Evolutionary conservation across 805 yeast species (phyloP), one percentile per base, ranked within the genome.

Genomic region (Zygotorulaspora chibaensis): DNA sequence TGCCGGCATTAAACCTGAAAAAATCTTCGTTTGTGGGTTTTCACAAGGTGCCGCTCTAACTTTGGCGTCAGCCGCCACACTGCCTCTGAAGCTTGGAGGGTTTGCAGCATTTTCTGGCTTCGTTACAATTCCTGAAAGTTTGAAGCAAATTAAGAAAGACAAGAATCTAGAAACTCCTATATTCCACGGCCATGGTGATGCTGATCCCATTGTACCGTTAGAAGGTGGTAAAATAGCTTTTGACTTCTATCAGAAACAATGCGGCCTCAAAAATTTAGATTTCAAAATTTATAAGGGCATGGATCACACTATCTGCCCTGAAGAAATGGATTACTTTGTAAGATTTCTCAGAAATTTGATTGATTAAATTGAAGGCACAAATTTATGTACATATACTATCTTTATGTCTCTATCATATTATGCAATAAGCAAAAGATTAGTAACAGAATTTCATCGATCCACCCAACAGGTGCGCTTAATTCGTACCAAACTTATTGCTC

Each of bases 41-140:
- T 84, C 95, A 3, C 99, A 93, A 68, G 99, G 99, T 45, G 95
- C 88, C 40, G 89, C 95, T 1, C 50, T 91, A 9, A 69, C 93
- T 1, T 68, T 86, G 48, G 87, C 86, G 2, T 60, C 83, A 12
- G 71, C 79, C 17, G 70, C 82, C 0, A 64, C 75, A 9, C 62
- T 74, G 27, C 80, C 81, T 15, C 61, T 69, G 45, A 84, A 84
- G 58, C 70, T 90, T 16, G 98, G 86, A 8, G 98, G 96, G 1
- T 73, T 86, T 26, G 64, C 88, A 17, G 78, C 81, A 0, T 67
- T 91, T 39, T 85, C 96, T 1, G 97, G 96, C 0, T 87, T 87
- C 57, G 68, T 80, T 47, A 65, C 73, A 30, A 45, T 46, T 3
- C 38, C 49, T 16, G 47, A 49, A 13, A 55, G 50, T 13, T 33